phyloP scores from a whole-genome alignment of 1,139 yeast genomes.

The Scheffersomyces parashehatae region DNA sequence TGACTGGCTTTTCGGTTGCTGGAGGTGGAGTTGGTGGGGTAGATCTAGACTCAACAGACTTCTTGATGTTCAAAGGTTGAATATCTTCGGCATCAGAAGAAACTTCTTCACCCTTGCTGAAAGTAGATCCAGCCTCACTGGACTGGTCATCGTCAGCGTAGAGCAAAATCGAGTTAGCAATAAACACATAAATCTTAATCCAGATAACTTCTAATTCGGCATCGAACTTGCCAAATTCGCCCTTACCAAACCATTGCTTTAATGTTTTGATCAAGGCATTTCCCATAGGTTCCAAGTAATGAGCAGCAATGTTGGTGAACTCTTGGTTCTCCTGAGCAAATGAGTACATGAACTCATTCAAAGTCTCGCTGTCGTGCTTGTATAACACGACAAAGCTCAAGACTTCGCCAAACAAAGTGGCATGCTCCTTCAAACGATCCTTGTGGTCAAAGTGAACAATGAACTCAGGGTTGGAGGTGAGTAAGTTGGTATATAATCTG shows the following conservation, averaged over 20 bases:
- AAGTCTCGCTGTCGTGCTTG: slow-evolving; percentile 27
- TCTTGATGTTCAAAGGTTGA: slow-evolving; percentile 13
- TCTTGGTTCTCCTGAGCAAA: slow-evolving; percentile 36
- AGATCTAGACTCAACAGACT: background rate
- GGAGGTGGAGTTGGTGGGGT: background rate
- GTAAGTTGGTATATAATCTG: slow-evolving; percentile 35
- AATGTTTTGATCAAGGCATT: slow-evolving; percentile 40
- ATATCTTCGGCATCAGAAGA: slow-evolving; percentile 8
- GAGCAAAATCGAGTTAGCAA: slow-evolving; percentile 40
- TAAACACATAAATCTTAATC: slow-evolving; percentile 42
- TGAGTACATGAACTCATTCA: slow-evolving; percentile 36
- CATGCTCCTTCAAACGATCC: slow-evolving; percentile 29
- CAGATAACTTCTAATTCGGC: slow-evolving; percentile 38
- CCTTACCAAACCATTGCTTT: slow-evolving; percentile 35
- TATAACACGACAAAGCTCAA: slow-evolving; percentile 34
- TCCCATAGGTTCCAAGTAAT: slow-evolving; percentile 48
- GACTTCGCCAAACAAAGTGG: slow-evolving; percentile 37
- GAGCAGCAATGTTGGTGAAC: slow-evolving; percentile 25
- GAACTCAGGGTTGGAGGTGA: slow-evolving; percentile 31
- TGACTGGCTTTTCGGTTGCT: slow-evolving; percentile 1
- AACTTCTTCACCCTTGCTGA: slow-evolving; percentile 14
- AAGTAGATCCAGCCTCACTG: slow-evolving; percentile 9
- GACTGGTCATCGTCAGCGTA: slow-evolving; percentile 16
- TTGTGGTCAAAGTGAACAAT: slow-evolving; percentile 26
- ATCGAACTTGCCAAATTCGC: slow-evolving; percentile 29